Conservation (phyloP, 2,329 filamentous ascomycete genomes). For the Harringtonia lauricola region DNA sequence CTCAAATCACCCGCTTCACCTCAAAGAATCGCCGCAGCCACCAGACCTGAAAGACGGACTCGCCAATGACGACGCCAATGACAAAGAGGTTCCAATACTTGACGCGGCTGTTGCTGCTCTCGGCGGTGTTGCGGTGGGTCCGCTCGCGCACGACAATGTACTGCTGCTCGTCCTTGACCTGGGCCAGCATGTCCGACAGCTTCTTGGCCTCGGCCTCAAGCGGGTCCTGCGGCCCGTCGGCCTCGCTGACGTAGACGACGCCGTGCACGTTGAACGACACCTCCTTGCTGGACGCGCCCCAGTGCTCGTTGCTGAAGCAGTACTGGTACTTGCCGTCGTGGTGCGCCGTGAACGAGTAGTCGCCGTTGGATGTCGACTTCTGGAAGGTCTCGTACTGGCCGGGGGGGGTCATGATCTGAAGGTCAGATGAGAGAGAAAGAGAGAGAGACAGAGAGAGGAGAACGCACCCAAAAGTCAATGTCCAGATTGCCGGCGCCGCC, state of each 20-base stretch:
- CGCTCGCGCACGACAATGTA: constrained; percentile 95
- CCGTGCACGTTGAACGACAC: constrained; percentile 99
- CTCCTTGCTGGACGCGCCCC: constrained; percentile 92
- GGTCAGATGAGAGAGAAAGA: not conserved
- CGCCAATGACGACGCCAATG: constrained; percentile 74
- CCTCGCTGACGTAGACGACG: constrained; percentile 91
- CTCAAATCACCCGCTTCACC: constrained; percentile 57
- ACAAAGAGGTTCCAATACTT: constrained; percentile 99
- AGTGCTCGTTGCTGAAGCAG: constrained; percentile 99
- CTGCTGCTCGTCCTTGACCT: constrained; percentile 95
- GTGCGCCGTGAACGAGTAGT: constrained; percentile 80
- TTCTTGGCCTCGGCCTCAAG: constrained; percentile 81
- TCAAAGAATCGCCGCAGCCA: constrained; percentile 98
- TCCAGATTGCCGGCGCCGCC: constrained; percentile 89
- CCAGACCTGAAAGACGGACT: constrained; percentile 98
- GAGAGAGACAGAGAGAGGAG: not conserved
- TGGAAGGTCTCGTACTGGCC: constrained; percentile 70
- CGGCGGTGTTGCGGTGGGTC: constrained; percentile 94
- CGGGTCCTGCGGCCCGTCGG: constrained; percentile 73
- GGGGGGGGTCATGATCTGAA: constrained; percentile 65
- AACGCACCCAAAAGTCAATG: constrained; percentile 90
- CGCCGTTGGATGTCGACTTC: constrained; percentile 74
- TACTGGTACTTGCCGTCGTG: constrained; percentile 85
- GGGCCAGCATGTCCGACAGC: constrained; percentile 73
- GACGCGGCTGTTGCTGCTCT: constrained; percentile 93